Evolutionary conservation across 140 eudicot genomes (phyloP).

Genomic region (Ambrosia hybrid): DNA sequence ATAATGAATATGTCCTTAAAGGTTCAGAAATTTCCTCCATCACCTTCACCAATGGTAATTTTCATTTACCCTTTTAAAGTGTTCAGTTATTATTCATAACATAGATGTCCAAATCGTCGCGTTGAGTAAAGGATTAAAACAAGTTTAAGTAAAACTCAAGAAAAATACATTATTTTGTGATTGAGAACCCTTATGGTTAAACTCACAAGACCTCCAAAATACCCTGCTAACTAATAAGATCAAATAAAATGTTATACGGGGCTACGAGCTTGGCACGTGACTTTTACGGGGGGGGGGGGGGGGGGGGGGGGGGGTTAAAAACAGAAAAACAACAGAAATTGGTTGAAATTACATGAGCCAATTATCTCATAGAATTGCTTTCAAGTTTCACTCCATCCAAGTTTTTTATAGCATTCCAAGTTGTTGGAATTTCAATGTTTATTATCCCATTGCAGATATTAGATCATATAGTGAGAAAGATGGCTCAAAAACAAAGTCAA

Average conservation of each 20-base stretch:
- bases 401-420: not conserved
- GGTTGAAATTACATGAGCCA: not conserved
- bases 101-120: not conserved
- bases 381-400: slow-evolving; percentile 2
- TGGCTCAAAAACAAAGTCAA: slow-evolving; percentile 22
- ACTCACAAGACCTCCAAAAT: not conserved
- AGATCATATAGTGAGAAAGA: slow-evolving; percentile 37
- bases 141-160: too few species aligned
- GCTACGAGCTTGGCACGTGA: too few species aligned
- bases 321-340: too few species aligned
- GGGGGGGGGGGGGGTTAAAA: too few species aligned
- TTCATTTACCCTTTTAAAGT: not conserved
- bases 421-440: not conserved
- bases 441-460: slow-evolving; percentile 32
- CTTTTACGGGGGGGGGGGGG: too few species aligned
- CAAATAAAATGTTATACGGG: not conserved
- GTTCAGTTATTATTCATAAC: slow-evolving; percentile 6
- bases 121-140: too few species aligned
- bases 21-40: slow-evolving; percentile 66
- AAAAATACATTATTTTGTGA: too few species aligned
- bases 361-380: too few species aligned
- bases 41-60: slow-evolving; percentile 37
- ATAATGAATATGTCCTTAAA: slow-evolving; percentile 83
- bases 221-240: not conserved
- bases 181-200: too few species aligned